Conservation (phyloP, 2,329 filamentous ascomycete genomes). For the Aureobasidium pullulans region DNA sequence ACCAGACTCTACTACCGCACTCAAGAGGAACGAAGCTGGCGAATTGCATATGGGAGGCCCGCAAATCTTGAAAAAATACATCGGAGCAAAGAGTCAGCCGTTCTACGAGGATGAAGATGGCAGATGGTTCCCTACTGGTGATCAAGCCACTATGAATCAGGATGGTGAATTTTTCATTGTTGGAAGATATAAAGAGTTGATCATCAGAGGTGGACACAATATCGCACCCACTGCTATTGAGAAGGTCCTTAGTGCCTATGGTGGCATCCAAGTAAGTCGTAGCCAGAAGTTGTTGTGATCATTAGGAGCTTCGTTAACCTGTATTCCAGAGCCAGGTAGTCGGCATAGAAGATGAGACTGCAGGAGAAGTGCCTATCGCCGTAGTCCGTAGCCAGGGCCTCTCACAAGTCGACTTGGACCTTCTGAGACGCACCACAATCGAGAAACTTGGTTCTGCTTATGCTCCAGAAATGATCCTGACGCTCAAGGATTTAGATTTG, state of each 20-base stretch:
- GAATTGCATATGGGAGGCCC: slow-evolving; percentile 27
- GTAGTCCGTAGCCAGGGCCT: slow-evolving; percentile 34
- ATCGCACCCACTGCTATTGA: slow-evolving; percentile 39
- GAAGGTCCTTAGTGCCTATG: slow-evolving; percentile 30
- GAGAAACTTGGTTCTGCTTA: slow-evolving; percentile 32
- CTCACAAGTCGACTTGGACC: slow-evolving; percentile 21
- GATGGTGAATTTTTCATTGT: slow-evolving; percentile 34
- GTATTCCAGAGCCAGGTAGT: slow-evolving; percentile 26
- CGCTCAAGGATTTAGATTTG: slow-evolving; percentile 35
- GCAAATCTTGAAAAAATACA: slow-evolving; percentile 25
- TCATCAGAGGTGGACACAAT: slow-evolving; percentile 58
- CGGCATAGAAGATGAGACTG: slow-evolving; percentile 37
- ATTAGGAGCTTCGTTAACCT: background rate
- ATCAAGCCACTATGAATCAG: slow-evolving; percentile 45
- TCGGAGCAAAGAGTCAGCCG: slow-evolving; percentile 22
- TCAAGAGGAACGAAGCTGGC: slow-evolving; percentile 24
- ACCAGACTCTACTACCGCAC: slow-evolving; percentile 20
- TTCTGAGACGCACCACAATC: background rate
- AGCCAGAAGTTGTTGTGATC: background rate
- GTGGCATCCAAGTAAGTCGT: slow-evolving; percentile 17
- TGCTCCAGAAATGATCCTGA: slow-evolving; percentile 35
- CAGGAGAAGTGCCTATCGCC: slow-evolving; percentile 43
- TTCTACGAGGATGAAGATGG: slow-evolving; percentile 18
- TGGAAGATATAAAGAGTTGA: slow-evolving; percentile 30
- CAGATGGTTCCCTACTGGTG: slow-evolving; percentile 60